A percentile compares a stretch with the other conserved stretches of the same genome.
Evolutionary conservation across 2,329 filamentous ascomycete species (phyloP).

Genomic region (Ophiostoma australiae): DNA sequence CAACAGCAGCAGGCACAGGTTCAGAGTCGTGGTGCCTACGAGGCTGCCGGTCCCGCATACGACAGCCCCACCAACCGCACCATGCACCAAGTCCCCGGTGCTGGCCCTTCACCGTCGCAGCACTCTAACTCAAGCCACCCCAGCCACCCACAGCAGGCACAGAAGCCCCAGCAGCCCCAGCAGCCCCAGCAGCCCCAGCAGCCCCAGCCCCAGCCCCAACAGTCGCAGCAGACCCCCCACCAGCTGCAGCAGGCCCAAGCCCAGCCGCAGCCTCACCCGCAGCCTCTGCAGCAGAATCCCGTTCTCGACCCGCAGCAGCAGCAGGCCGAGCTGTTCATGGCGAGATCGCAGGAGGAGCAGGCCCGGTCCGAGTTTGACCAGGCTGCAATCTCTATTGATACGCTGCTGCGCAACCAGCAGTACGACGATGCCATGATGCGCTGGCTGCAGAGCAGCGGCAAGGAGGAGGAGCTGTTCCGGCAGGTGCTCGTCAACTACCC

Average conservation of each 20-base stretch:
- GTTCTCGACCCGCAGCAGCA: conserved; percentile 24
- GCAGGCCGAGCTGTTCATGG: conserved; percentile 34
- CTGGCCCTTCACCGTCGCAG: conserved; percentile 27
- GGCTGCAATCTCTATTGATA: conserved; percentile 55
- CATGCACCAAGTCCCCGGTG: conserved; percentile 20
- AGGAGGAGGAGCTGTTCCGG: conserved; percentile 58
- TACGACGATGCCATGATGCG: conserved; percentile 60
- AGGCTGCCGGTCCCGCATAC: conserved; percentile 19
- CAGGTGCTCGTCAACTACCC: conserved; percentile 49
- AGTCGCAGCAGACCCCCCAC: conserved; percentile 17
- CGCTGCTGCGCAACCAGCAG: conserved; percentile 56
- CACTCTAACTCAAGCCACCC: conserved; percentile 27
- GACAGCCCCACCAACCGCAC: conserved; percentile 21
- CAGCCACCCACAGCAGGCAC: conserved; percentile 27
- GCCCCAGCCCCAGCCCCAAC: conserved; percentile 19
- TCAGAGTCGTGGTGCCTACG: conserved; percentile 18
- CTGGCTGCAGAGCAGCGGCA: conserved; percentile 59
- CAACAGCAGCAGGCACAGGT: conserved; percentile 20
- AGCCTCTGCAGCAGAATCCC: conserved; percentile 24
- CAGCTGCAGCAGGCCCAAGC: conserved; percentile 21
- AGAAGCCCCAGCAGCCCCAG: conserved; percentile 19
- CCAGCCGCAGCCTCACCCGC: conserved; percentile 17
- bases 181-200: conserved; percentile 24
- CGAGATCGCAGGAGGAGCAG: conserved; percentile 38
- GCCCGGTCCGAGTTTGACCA: conserved; percentile 53